A percentile compares a stretch with the other conserved stretches of the same genome.
phyloP scores from a whole-genome alignment of 2,329 filamentous ascomycete genomes.

The Plectosphaerella sp. region DNA sequence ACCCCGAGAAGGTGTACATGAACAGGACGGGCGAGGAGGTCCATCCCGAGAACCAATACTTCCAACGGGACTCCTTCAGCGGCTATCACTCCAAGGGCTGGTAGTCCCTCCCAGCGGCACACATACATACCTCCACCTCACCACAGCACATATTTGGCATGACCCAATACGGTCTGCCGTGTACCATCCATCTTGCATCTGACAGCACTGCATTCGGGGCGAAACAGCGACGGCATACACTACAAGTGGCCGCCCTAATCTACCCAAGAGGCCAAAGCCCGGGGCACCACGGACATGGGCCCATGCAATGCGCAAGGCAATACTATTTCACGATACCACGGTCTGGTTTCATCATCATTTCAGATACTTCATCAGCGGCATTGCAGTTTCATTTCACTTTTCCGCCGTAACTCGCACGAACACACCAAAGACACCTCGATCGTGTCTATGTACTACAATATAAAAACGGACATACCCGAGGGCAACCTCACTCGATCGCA shows the following conservation, averaged over 20 bases:
- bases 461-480: conserved; percentile 5
- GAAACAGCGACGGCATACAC: conserved; percentile 4
- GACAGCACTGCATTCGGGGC: conserved; percentile 12
- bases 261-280: not conserved
- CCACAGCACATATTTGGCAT: conserved; percentile 9
- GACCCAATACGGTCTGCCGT: conserved; percentile 1
- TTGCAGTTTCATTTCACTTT: not conserved
- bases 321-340: conserved; percentile 13
- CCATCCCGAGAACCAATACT: conserved; percentile 76
- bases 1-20: conserved; percentile 62
- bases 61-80: conserved; percentile 70
- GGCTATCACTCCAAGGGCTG: conserved; percentile 85
- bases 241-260: not conserved
- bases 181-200: conserved; percentile 3
- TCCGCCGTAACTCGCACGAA: no score
- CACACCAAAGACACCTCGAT: no score
- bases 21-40: conserved; percentile 51
- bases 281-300: not conserved
- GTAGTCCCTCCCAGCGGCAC: conserved; percentile 39
- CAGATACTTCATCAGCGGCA: not conserved
- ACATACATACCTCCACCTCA: conserved; percentile 1
- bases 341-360: conserved; percentile 10
- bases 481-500: conserved; percentile 9
- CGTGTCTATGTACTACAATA: not conserved
- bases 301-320: not conserved